Conservation (phyloP, 495 filamentous ascomycete genomes). For the Thozetella sp. region DNA sequence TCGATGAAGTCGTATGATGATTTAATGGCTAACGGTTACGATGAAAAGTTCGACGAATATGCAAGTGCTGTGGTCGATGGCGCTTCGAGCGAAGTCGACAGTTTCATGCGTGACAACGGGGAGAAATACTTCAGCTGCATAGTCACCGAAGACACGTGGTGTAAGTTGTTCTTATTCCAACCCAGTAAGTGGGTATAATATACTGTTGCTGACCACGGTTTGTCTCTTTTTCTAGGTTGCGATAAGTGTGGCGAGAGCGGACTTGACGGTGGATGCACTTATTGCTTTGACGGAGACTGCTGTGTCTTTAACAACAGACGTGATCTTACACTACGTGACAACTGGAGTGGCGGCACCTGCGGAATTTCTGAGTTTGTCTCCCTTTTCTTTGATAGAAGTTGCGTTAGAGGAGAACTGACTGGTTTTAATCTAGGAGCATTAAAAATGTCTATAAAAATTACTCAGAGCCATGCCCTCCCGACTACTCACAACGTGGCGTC, state of each 20-base stretch:
- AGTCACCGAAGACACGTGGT: background rate
- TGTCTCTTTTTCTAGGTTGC: background rate
- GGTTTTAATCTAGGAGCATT: background rate
- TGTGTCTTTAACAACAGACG: background rate
- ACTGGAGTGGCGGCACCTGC: background rate
- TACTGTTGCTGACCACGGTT: background rate
- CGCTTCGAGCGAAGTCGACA: background rate
- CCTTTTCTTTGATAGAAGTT: too few species aligned
- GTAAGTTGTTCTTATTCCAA: background rate
- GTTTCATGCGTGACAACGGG: background rate
- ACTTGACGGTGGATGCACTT: background rate
- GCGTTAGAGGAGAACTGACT: too few species aligned
- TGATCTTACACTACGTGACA: too few species aligned
- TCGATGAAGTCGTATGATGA: background rate
- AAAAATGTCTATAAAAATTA: background rate
- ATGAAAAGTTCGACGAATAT: background rate
- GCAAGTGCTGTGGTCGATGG: background rate
- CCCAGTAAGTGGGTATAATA: background rate
- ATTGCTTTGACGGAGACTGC: slow-evolving; percentile 2
- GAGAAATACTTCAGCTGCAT: background rate
- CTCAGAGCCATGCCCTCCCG: slow-evolving; percentile 3
- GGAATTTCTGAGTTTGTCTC: background rate
- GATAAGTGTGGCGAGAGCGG: background rate
- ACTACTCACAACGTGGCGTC: slow-evolving; percentile 2
- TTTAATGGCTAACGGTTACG: background rate